These are phyloP conservation scores for Pisolithus marmoratus DNA, from an alignment of 768 basidiomycete genomes.

Conservation along the genomic window DNA sequence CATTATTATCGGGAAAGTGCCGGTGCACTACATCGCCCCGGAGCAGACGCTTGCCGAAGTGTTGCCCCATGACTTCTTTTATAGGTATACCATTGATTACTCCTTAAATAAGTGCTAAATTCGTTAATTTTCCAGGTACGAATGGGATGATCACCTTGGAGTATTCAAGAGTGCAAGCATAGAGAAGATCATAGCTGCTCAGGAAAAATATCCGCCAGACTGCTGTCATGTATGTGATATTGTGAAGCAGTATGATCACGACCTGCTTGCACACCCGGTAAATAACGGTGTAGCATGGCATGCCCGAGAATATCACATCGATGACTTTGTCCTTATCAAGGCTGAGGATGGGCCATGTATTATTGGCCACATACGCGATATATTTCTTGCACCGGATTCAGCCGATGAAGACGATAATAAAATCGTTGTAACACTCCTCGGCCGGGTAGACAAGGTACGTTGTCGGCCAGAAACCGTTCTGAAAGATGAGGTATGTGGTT, in stretches of 20 bases:
- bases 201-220: slow-evolving; percentile 31
- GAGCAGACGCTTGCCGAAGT: slow-evolving; percentile 20
- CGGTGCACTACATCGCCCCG: slow-evolving; percentile 32
- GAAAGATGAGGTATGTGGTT: slow-evolving; percentile 51
- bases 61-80: slow-evolving; percentile 45
- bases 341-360: slow-evolving; percentile 44
- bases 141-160: slow-evolving; percentile 41
- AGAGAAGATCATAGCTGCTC: slow-evolving; percentile 11
- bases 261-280: slow-evolving; percentile 24
- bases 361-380: slow-evolving; percentile 46
- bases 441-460: slow-evolving; percentile 38
- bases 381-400: slow-evolving; percentile 21
- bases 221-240: slow-evolving; percentile 51
- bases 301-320: slow-evolving; percentile 48
- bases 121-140: slow-evolving; percentile 33
- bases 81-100: slow-evolving; percentile 37
- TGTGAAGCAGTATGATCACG: slow-evolving; percentile 27
- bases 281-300: slow-evolving; percentile 40
- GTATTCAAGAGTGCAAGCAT: slow-evolving; percentile 40
- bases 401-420: slow-evolving; percentile 10
- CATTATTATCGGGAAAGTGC: slow-evolving; percentile 44
- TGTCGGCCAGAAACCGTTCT: slow-evolving; percentile 34
- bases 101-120: not conserved
- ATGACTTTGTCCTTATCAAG: slow-evolving; percentile 56
- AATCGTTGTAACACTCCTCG: slow-evolving; percentile 41